Evolutionary conservation across 495 filamentous ascomycete species (phyloP).

Genomic region (Astrothelium subdiscretum): DNA sequence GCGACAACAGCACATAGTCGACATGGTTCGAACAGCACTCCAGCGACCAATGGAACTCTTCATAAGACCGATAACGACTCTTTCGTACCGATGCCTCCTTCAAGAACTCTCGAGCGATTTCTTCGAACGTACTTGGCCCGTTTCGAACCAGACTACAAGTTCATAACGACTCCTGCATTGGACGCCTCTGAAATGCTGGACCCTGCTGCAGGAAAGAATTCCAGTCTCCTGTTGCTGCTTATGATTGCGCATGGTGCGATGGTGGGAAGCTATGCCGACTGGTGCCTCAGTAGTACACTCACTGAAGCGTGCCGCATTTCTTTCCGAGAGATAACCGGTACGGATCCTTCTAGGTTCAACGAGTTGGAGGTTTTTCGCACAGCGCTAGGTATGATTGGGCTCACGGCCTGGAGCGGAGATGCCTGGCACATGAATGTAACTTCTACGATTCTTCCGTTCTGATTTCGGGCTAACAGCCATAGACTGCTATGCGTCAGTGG

Average conservation of each 20-base stretch:
- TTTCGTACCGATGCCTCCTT: neutral
- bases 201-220: constrained; percentile 2
- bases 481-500: constrained; percentile 2
- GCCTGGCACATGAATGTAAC: constrained; percentile 13
- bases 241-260: constrained; percentile 16
- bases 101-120: constrained; percentile 4
- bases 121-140: constrained; percentile 9
- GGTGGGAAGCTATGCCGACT: neutral
- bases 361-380: constrained; percentile 8
- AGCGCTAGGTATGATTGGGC: constrained; percentile 8
- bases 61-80: neutral
- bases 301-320: constrained; percentile 16
- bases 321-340: constrained; percentile 10
- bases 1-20: neutral
- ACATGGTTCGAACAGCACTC: neutral
- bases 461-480: neutral
- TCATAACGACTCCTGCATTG: constrained; percentile 1
- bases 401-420: constrained; percentile 15
- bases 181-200: constrained; percentile 6
- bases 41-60: neutral
- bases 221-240: constrained; percentile 12
- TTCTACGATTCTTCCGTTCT: neutral
- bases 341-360: constrained; percentile 5
- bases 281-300: constrained; percentile 3
- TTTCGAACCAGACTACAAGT: constrained; percentile 13